phyloP scores from a whole-genome alignment of 106 monocot species.

The Chionographis japonica region DNA sequence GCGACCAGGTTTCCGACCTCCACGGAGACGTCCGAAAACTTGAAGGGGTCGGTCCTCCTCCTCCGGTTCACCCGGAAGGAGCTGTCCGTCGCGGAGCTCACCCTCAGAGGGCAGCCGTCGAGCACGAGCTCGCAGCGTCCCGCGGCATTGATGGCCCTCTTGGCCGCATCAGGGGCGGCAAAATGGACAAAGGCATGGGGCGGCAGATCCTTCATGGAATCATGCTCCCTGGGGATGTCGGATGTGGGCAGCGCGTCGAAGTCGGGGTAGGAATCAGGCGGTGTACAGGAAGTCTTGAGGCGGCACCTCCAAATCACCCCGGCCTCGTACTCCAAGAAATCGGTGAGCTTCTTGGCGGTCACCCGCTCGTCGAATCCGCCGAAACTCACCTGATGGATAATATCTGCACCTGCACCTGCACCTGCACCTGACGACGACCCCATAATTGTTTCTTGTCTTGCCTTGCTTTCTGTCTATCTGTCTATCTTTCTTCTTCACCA shows the following conservation, averaged over 20 bases:
- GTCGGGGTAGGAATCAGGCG: conserved; percentile 43
- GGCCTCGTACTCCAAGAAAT: conserved; percentile 21
- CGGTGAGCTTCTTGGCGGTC: conserved; percentile 25
- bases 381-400: conserved; percentile 26
- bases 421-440: no score
- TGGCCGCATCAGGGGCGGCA: conserved; percentile 22
- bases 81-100: conserved; percentile 20
- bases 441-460: no score
- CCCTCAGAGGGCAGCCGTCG: conserved; percentile 11
- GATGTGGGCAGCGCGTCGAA: background rate
- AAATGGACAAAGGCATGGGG: conserved; percentile 53
- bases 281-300: conserved; percentile 45
- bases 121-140: conserved; percentile 14
- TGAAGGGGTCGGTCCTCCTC: conserved; percentile 16
- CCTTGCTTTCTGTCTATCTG: no score
- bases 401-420: no score
- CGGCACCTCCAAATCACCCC: conserved; percentile 35
- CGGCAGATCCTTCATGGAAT: conserved; percentile 2
- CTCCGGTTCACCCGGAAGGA: conserved; percentile 15
- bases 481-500: no score
- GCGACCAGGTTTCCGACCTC: conserved; percentile 25
- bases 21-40: conserved; percentile 13
- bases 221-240: background rate
- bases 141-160: conserved; percentile 25
- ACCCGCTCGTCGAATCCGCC: conserved; percentile 31